Conservation (phyloP, 139 green algal species). For the Coelastrella sp. region DNA sequence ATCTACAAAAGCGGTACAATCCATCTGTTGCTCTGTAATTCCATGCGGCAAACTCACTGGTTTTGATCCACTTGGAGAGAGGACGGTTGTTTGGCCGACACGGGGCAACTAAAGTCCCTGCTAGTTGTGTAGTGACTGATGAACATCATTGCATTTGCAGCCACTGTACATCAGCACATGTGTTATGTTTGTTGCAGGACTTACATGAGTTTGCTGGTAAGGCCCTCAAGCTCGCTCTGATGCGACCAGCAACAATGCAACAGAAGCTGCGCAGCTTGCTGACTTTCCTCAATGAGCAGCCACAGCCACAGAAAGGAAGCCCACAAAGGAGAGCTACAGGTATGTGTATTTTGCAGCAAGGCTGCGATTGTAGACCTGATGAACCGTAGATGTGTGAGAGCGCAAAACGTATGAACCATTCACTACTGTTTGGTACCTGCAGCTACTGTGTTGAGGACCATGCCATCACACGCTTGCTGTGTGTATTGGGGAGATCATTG, state of each 20-base stretch:
- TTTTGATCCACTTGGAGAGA: no score
- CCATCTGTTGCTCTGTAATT: no score
- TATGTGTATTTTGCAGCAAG: not conserved
- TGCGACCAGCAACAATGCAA: not conserved
- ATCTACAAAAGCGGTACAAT: no score
- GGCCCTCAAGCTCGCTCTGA: not conserved
- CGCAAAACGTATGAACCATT: no score
- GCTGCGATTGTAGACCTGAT: not conserved
- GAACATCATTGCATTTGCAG: not conserved
- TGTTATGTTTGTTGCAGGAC: not conserved
- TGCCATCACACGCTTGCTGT: no score
- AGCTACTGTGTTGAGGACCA: no score
- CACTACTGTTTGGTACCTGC: no score
- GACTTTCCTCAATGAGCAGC: slow-evolving; percentile 32
- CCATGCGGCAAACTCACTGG: no score
- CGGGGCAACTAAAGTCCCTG: not conserved
- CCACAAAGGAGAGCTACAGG: not conserved
- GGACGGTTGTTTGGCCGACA: not conserved
- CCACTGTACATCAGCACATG: not conserved
- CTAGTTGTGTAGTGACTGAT: not conserved
- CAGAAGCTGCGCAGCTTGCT: not conserved
- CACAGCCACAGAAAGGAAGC: not conserved
- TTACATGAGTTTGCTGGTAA: slow-evolving; percentile 10
- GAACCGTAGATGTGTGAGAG: no score
- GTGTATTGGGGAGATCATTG: no score